phyloP scores from a whole-genome alignment of 129 eudicot genomes.

The Mikania micrantha region DNA sequence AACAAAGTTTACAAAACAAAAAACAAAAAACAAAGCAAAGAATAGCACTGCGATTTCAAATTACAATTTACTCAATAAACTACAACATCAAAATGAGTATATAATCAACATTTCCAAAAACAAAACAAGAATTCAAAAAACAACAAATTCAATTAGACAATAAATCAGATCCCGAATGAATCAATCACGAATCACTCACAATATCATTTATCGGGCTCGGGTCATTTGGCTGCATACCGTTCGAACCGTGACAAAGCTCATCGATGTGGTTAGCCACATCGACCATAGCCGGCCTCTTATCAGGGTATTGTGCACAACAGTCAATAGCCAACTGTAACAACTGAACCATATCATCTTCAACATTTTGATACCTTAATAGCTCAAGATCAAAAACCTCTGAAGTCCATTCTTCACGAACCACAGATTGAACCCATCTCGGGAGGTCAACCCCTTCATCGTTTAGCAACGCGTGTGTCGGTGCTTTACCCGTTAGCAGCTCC shows the following conservation, averaged over 20 bases:
- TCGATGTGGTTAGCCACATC: conserved; percentile 54
- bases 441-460: conserved; percentile 93
- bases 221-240: conserved; percentile 16
- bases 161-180: conserved; percentile 11
- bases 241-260: conserved; percentile 52
- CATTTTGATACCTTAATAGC: conserved; percentile 69
- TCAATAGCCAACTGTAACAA: conserved; percentile 75
- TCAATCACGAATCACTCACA: conserved; percentile 31
- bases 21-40: conserved; percentile 27
- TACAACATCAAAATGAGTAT: conserved; percentile 25
- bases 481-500: conserved; percentile 76
- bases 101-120: conserved; percentile 23
- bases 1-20: conserved; percentile 13
- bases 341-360: conserved; percentile 93
- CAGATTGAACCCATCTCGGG: conserved; percentile 91
- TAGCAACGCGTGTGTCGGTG: conserved; percentile 58
- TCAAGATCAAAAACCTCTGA: conserved; percentile 77
- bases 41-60: conserved; percentile 26
- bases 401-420: conserved; percentile 86
- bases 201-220: conserved; percentile 28
- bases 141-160: conserved; percentile 26
- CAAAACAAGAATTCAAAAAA: conserved; percentile 10
- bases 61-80: conserved; percentile 34
- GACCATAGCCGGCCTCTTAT: conserved; percentile 62
- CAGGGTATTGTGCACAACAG: conserved; percentile 71